Percentiles rank a stretch among this genome's conserved stretches.
phyloP scores from a whole-genome alignment of 1,284 basidiomycete species.

The Malassezia japonica region DNA sequence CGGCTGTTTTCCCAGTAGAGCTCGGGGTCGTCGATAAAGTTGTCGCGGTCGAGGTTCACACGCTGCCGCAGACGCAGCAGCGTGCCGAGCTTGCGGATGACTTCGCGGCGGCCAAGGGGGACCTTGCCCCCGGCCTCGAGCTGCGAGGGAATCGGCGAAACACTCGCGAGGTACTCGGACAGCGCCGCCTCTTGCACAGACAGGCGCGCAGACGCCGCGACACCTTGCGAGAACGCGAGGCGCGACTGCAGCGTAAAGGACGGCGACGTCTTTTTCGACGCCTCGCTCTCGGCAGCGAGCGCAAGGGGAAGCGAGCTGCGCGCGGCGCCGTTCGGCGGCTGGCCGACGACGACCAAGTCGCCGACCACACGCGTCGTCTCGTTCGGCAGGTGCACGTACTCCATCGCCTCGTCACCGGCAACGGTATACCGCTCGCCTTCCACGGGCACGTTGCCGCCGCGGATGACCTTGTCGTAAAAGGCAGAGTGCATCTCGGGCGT shows the following conservation, averaged over 20 bases:
- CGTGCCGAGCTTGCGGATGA: constrained; percentile 43
- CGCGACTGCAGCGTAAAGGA: constrained; percentile 30
- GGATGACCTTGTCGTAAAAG: constrained; percentile 32
- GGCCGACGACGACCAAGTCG: constrained; percentile 42
- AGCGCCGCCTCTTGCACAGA: constrained; percentile 37
- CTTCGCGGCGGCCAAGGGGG: constrained; percentile 34
- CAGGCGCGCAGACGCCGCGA: constrained; percentile 42
- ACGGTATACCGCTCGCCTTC: constrained; percentile 27
- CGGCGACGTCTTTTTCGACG: not conserved
- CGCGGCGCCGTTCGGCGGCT: constrained; percentile 21
- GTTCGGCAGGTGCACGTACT: constrained; percentile 30
- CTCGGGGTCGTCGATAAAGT: constrained; percentile 45
- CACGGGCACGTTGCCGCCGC: constrained; percentile 21
- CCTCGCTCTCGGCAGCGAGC: not conserved
- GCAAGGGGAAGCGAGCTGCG: not conserved
- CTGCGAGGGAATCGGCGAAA: constrained; percentile 27
- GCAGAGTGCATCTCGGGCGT: constrained; percentile 27
- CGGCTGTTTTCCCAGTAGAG: constrained; percentile 44
- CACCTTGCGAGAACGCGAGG: constrained; percentile 42
- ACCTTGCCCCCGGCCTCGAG: constrained; percentile 34
- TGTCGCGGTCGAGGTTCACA: constrained; percentile 38
- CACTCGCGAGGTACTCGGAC: constrained; percentile 26
- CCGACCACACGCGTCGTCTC: constrained; percentile 40
- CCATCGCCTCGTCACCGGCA: constrained; percentile 45
- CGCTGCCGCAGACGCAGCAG: constrained; percentile 36